Percentiles rank a stretch among this genome's conserved stretches.
These are phyloP conservation scores for Fusarium palustre DNA, from an alignment of 2,329 filamentous ascomycete species.

Conservation along the genomic window DNA sequence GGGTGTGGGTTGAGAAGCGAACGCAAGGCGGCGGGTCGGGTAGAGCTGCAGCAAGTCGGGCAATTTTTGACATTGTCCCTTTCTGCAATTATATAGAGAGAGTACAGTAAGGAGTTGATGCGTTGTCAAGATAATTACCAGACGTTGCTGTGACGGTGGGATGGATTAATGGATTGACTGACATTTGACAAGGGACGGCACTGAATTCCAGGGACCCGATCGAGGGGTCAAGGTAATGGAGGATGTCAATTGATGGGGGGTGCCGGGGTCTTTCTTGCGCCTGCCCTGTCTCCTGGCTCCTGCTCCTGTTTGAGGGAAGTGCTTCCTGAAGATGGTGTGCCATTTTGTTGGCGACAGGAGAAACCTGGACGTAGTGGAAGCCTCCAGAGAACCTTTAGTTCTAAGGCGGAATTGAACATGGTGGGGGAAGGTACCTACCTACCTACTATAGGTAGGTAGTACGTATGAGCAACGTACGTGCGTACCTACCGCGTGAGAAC, in stretches of 20 bases:
- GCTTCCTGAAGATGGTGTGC: slow-evolving; percentile 26
- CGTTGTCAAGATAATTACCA: slow-evolving; percentile 61
- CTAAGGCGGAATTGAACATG: slow-evolving; percentile 11
- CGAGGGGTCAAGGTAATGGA: slow-evolving; percentile 23
- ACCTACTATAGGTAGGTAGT: too few relatives aligned
- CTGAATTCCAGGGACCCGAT: slow-evolving; percentile 37
- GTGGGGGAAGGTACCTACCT: too few relatives aligned
- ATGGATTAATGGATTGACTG: slow-evolving; percentile 27
- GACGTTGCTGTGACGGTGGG: slow-evolving; percentile 48
- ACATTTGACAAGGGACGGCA: slow-evolving; percentile 29
- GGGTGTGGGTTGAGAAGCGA: slow-evolving; percentile 41
- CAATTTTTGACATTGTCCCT: slow-evolving; percentile 34
- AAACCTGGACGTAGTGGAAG: slow-evolving; percentile 28
- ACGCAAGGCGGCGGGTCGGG: slow-evolving; percentile 48
- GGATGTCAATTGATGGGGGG: slow-evolving; percentile 10
- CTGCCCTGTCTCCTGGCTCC: slow-evolving; percentile 2
- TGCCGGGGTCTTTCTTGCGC: slow-evolving; percentile 23
- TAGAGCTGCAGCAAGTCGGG: slow-evolving; percentile 49
- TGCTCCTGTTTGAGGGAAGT: neutral
- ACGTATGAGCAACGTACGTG: slow-evolving; percentile 37
- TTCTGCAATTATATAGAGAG: slow-evolving; percentile 31
- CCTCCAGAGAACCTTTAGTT: slow-evolving; percentile 4
- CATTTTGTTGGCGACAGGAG: slow-evolving; percentile 19
- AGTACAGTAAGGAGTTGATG: slow-evolving; percentile 56
- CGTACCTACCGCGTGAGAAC: slow-evolving; percentile 19